Percentiles rank a stretch among this genome's conserved stretches.
These are phyloP conservation scores for Pythium periplocum DNA, from an alignment of 352 stramenopile species.

Conservation along the genomic window DNA sequence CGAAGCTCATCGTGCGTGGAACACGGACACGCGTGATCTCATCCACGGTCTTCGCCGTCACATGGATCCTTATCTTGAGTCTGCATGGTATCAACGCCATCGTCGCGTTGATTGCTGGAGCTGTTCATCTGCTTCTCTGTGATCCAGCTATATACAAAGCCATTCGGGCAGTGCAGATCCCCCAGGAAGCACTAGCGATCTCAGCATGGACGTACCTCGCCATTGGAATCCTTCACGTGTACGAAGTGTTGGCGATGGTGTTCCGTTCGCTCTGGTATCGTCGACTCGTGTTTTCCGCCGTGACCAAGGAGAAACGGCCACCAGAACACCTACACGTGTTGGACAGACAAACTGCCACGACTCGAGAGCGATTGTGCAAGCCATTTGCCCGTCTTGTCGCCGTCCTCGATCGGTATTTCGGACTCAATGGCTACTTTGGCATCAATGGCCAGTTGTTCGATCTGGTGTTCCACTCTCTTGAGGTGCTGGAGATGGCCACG, in stretches of 20 bases:
- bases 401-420: slow-evolving; percentile 5
- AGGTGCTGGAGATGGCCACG: slow-evolving; percentile 14
- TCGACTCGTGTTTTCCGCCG: slow-evolving; percentile 7
- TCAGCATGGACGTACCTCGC: slow-evolving; percentile 2
- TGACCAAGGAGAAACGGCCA: background rate
- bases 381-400: background rate
- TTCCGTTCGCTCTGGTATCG: background rate
- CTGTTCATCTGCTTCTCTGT: slow-evolving; percentile 3
- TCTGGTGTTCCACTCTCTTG: slow-evolving; percentile 6
- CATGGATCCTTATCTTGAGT: slow-evolving; percentile 1
- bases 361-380: too few relatives aligned
- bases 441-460: slow-evolving; percentile 10
- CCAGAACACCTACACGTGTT: too few relatives aligned
- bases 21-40: too few relatives aligned
- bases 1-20: too few relatives aligned
- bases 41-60: too few relatives aligned
- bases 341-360: too few relatives aligned
- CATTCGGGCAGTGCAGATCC: slow-evolving; percentile 8
- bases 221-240: background rate
- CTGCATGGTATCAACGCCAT: slow-evolving; percentile 9
- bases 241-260: background rate
- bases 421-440: slow-evolving; percentile 11
- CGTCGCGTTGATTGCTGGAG: background rate
- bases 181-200: background rate
- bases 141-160: slow-evolving; percentile 5